Percentiles rank a stretch among this genome's conserved stretches.
Conservation (phyloP, 305 asterid genomes). For the Fraxinus ornus region DNA sequence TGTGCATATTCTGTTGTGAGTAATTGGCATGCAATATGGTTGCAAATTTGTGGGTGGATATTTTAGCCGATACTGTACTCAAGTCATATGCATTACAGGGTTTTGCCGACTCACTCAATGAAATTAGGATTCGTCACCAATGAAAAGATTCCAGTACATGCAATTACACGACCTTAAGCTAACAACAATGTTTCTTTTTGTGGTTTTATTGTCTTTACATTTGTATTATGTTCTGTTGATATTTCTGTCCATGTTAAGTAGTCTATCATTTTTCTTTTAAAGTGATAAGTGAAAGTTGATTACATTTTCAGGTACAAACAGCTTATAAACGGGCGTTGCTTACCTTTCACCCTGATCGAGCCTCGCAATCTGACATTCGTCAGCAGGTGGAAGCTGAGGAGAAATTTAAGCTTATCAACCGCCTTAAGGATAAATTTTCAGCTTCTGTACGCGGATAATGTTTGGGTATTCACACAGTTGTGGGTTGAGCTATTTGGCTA, state of each 20-base stretch:
- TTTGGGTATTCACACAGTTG: background rate
- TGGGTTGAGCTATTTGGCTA: background rate
- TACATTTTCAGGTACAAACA: constrained; percentile 61
- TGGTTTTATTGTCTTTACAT: background rate
- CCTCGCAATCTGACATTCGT: constrained; percentile 58
- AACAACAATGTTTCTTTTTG: background rate
- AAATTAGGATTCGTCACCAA: background rate
- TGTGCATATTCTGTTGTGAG: background rate
- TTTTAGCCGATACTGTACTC: background rate
- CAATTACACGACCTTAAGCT: background rate
- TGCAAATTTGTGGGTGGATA: background rate
- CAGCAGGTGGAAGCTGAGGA: constrained; percentile 96
- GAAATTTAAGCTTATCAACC: constrained; percentile 82
- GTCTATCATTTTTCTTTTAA: background rate
- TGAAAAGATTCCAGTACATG: background rate
- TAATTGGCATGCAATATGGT: background rate
- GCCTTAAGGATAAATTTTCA: constrained; percentile 69
- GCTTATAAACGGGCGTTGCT: constrained; percentile 84
- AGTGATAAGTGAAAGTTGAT: constrained; percentile 16
- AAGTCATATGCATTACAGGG: background rate
- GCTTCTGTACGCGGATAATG: constrained; percentile 17
- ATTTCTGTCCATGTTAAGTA: background rate
- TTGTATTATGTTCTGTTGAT: background rate
- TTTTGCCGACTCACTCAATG: background rate
- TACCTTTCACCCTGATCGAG: constrained; percentile 93